Evolutionary conservation across 148 eudicot genomes (phyloP).

Genomic region (Mesembryanthemum crystallinum): DNA sequence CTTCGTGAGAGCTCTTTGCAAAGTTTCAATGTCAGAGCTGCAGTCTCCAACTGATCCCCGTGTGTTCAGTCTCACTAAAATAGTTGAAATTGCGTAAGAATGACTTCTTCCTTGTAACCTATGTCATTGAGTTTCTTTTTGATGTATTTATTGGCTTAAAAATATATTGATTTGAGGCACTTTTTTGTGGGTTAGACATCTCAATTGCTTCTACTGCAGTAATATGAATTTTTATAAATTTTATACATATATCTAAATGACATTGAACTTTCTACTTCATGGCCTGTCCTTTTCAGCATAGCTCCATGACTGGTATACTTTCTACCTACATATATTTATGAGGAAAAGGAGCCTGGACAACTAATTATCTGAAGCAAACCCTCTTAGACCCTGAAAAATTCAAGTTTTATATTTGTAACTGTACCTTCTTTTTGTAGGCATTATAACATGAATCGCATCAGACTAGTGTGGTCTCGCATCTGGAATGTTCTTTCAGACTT

Average conservation of each 20-base stretch:
- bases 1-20: constrained; percentile 92
- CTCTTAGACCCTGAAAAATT: background rate
- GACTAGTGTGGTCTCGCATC: constrained; percentile 98
- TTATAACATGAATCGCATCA: constrained; percentile 96
- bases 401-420: background rate
- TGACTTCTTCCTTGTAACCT: constrained; percentile 29
- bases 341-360: background rate
- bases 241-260: background rate
- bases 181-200: background rate
- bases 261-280: background rate
- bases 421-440: constrained; percentile 63
- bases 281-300: background rate
- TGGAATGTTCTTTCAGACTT: constrained; percentile 99
- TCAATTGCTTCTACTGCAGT: background rate
- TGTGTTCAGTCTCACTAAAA: constrained; percentile 95
- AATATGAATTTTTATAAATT: background rate
- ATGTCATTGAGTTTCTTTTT: background rate
- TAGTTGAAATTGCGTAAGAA: constrained; percentile 99
- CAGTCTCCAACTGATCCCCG: constrained; percentile 99
- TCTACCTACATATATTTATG: background rate
- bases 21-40: constrained; percentile 95
- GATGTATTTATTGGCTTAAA: background rate
- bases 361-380: background rate
- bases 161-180: background rate
- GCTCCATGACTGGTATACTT: background rate